These are phyloP conservation scores for Epichloe sibirici DNA, from an alignment of 2,329 filamentous ascomycete species.

Conservation along the genomic window DNA sequence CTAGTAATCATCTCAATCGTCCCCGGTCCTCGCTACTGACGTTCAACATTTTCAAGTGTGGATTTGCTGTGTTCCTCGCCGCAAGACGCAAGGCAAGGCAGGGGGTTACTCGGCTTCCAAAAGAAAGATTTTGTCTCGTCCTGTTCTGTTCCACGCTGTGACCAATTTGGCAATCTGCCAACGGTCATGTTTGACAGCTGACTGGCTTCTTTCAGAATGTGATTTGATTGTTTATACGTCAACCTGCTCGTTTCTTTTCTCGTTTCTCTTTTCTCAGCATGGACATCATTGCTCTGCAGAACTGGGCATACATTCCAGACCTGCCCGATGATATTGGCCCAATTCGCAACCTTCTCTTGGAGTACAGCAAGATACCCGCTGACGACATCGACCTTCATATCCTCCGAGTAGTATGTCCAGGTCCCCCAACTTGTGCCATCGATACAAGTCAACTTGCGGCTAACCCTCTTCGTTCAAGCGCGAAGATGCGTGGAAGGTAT, in stretches of 20 bases:
- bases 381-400: constrained; percentile 24
- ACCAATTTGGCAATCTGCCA: background rate
- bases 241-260: background rate
- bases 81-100: background rate
- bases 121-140: too few relatives aligned
- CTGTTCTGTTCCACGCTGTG: background rate
- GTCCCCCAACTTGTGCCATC: background rate
- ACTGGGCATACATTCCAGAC: constrained; percentile 25
- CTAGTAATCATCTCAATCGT: background rate
- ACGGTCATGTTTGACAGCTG: background rate
- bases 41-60: background rate
- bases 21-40: background rate
- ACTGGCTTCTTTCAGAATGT: background rate
- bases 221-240: too few relatives aligned
- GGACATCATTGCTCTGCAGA: constrained; percentile 23
- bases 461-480: constrained; percentile 20
- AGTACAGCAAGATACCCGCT: constrained; percentile 26
- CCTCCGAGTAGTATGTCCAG: constrained; percentile 16
- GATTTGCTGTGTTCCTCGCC: background rate
- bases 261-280: constrained; percentile 10
- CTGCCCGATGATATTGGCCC: constrained; percentile 25
- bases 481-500: constrained; percentile 32
- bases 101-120: background rate
- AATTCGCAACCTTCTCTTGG: constrained; percentile 23
- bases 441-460: background rate